Percentiles rank a stretch among this genome's conserved stretches.
phyloP scores from a whole-genome alignment of 805 yeast species.

The Lachancea sp. region DNA sequence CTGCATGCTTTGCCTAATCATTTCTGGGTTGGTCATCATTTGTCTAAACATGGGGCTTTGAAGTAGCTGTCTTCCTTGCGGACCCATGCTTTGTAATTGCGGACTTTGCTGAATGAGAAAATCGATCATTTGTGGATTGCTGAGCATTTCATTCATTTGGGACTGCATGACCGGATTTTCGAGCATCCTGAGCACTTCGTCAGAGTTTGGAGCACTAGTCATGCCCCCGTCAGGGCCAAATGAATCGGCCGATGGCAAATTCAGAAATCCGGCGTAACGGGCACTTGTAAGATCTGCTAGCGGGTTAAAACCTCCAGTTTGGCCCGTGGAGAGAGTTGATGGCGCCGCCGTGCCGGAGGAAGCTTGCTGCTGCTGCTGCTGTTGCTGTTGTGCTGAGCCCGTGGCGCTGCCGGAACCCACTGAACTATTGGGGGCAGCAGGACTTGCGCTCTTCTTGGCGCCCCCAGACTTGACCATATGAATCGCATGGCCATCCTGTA shows the following conservation, averaged over 20 bases:
- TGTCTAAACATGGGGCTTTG: slow-evolving; percentile 79
- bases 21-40: slow-evolving; percentile 76
- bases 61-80: slow-evolving; percentile 78
- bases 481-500: slow-evolving; percentile 79
- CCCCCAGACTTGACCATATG: slow-evolving; percentile 84
- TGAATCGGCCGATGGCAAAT: slow-evolving; percentile 79
- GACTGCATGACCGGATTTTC: slow-evolving; percentile 77
- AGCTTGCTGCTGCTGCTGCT: slow-evolving; percentile 14
- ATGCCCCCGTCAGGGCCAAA: slow-evolving; percentile 95
- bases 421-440: slow-evolving; percentile 15
- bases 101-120: slow-evolving; percentile 77
- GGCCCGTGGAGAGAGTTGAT: slow-evolving; percentile 76
- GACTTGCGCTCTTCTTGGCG: slow-evolving; percentile 18
- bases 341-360: slow-evolving; percentile 42
- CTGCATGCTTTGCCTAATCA: slow-evolving; percentile 75
- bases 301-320: slow-evolving; percentile 78
- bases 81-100: slow-evolving; percentile 79
- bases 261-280: slow-evolving; percentile 83
- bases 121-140: slow-evolving; percentile 85
- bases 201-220: slow-evolving; percentile 62
- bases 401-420: slow-evolving; percentile 1
- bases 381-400: too few species aligned
- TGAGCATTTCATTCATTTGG: slow-evolving; percentile 71
- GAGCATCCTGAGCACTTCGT: slow-evolving; percentile 68
- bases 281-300: slow-evolving; percentile 92